Evolutionary conservation across 176 grass and related monocot genomes (phyloP).

Genomic region (Thalia dealbata): DNA sequence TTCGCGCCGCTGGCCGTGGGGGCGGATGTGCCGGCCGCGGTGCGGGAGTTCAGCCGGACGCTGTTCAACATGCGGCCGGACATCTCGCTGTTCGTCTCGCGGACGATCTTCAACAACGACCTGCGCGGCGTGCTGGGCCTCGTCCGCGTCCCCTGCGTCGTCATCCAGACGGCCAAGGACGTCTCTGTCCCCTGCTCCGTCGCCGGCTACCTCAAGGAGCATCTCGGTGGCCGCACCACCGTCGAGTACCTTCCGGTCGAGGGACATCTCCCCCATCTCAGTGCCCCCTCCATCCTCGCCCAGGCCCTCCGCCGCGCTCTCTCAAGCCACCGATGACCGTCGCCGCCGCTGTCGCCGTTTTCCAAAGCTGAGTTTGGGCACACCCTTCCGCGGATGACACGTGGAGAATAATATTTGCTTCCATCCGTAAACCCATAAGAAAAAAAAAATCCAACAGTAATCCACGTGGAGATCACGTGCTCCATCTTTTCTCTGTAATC

Average conservation of each 20-base stretch:
- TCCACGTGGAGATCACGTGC: too few relatives aligned
- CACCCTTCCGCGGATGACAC: too few relatives aligned
- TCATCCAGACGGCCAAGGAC: constrained; percentile 83
- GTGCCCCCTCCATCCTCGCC: constrained; percentile 30
- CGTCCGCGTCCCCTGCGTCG: constrained; percentile 58
- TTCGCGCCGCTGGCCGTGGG: constrained; percentile 91
- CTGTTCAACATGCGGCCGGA: constrained; percentile 99
- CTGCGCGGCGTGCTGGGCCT: constrained; percentile 60
- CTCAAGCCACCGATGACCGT: too few relatives aligned
- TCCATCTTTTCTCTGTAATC: too few relatives aligned
- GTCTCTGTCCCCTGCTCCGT: constrained; percentile 81
- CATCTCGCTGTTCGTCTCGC: constrained; percentile 80
- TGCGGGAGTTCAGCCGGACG: constrained; percentile 96
- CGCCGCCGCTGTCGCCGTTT: too few relatives aligned
- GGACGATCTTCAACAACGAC: constrained; percentile 80
- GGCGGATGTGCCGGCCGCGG: constrained; percentile 77
- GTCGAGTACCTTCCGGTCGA: constrained; percentile 68
- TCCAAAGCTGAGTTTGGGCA: too few relatives aligned
- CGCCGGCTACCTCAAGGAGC: constrained; percentile 50
- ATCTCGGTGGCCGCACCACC: constrained; percentile 71
- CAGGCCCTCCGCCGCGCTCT: too few relatives aligned
- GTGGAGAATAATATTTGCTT: too few relatives aligned
- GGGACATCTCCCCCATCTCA: constrained; percentile 93
- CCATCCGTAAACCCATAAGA: too few relatives aligned
- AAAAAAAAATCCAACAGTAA: too few relatives aligned